Evolutionary conservation across 2,329 filamentous ascomycete species (phyloP).

Genomic region (Neonectria ditissima): DNA sequence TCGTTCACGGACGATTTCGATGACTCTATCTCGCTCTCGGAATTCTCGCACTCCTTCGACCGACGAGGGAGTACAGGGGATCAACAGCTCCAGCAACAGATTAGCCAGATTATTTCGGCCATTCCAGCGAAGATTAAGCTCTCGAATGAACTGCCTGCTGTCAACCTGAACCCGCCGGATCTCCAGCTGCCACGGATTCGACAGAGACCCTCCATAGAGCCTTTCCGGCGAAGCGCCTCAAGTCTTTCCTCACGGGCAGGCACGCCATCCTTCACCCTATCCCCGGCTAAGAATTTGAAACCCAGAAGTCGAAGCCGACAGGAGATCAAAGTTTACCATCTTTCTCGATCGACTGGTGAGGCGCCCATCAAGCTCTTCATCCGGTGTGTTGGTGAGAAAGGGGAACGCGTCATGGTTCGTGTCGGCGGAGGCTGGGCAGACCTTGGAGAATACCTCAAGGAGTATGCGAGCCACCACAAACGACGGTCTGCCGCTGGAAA

Average conservation of each 20-base stretch:
- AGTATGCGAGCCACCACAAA: slow-evolving; percentile 93
- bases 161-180: slow-evolving; percentile 70
- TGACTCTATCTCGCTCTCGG: slow-evolving; percentile 51
- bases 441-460: slow-evolving; percentile 91
- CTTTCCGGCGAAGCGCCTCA: slow-evolving; percentile 61
- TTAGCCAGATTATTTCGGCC: slow-evolving; percentile 80
- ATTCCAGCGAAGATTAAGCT: slow-evolving; percentile 86
- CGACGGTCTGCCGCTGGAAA: slow-evolving; percentile 67
- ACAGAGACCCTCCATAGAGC: slow-evolving; percentile 57
- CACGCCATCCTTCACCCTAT: slow-evolving; percentile 76
- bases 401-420: slow-evolving; percentile 96
- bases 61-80: slow-evolving; percentile 59
- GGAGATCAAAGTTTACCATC: slow-evolving; percentile 92
- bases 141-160: slow-evolving; percentile 62
- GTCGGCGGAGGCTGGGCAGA: slow-evolving; percentile 99
- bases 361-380: slow-evolving; percentile 96
- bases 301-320: slow-evolving; percentile 66
- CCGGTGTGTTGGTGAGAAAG: slow-evolving; percentile 87
- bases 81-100: slow-evolving; percentile 82
- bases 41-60: slow-evolving; percentile 41
- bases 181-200: slow-evolving; percentile 63
- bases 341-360: slow-evolving; percentile 85
- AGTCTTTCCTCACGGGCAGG: slow-evolving; percentile 67
- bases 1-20: slow-evolving; percentile 63
- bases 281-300: slow-evolving; percentile 68